Evolutionary conservation across 371 early-diverging fungal species (phyloP), one percentile per base, ranked within the genome.

Genomic region (Zopfochytrium polystomum): DNA sequence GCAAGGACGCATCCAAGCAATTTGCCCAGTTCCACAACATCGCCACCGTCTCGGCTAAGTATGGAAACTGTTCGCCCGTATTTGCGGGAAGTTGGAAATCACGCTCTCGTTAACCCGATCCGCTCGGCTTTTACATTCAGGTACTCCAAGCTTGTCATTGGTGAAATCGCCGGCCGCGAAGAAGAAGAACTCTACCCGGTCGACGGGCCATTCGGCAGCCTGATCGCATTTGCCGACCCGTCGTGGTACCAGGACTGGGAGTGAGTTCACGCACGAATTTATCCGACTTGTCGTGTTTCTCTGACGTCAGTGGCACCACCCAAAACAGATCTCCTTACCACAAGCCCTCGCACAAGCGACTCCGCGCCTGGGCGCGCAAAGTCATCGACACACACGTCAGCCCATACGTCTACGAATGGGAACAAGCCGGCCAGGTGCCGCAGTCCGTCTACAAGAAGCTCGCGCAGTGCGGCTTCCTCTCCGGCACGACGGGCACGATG

Each of bases 141-240:
- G 84, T 84, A 63, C 77, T 79, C 0, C 52, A 80, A 81, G 56
- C 79, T 64, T 9, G 70, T 70, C 3, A 65, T 72, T n/a, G 55
- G 62, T 6, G 26, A 58, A 18, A 44, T 67, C 46, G 63, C 66
- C 45, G 72, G 70, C n/a, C 38, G 31, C 25, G 63, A 63, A n/a
- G 62, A n/a, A 67, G 68, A n/a, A 63, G 70, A 45, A 63, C 60
- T 51, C 15, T 38, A 57, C 4, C 27, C 42, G 23, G 38, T 27
- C 9, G 34, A 29, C 1, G 58, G 57, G 0, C 13, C 23, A 7
- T 62, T 62, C 56, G 66, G 78, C 42, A 60, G 60, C 54, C 23
- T 43, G 23, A 74, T 81, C 30, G 81, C 86, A 26, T 84, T 80
- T 72, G 83, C 77, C 46, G 84, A 86, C n/a, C n/a, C n/a, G n/a